These are phyloP conservation scores for Trichoderma pleuroti DNA, from an alignment of 2,329 filamentous ascomycete species.

Conservation along the genomic window DNA sequence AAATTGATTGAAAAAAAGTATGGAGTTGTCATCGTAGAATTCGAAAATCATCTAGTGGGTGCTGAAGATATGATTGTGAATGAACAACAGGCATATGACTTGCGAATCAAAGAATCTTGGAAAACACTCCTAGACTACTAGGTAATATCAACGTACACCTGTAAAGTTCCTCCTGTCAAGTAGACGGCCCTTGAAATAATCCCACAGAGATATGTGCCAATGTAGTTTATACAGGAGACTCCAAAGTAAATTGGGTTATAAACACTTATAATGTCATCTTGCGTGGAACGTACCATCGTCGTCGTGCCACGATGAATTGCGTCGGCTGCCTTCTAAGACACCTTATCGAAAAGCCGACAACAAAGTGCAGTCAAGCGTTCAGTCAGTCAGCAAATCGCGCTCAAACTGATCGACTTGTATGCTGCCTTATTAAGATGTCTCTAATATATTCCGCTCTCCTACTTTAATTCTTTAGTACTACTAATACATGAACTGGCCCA, in stretches of 20 bases:
- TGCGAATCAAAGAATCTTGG: too few relatives aligned
- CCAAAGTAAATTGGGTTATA: too few relatives aligned
- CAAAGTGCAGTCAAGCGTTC: background rate
- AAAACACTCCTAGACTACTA: too few relatives aligned
- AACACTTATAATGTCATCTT: too few relatives aligned
- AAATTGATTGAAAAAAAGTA: background rate
- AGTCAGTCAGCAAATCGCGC: background rate
- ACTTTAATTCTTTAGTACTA: background rate
- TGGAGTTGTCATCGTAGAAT: background rate
- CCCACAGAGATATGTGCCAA: too few relatives aligned
- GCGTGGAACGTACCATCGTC: too few relatives aligned
- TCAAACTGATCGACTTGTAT: background rate
- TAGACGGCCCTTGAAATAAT: too few relatives aligned
- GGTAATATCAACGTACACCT: too few relatives aligned
- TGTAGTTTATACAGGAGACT: too few relatives aligned
- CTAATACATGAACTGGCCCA: background rate
- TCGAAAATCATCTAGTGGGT: background rate
- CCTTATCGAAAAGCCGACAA: background rate
- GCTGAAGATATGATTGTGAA: background rate
- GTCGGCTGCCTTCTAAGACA: background rate
- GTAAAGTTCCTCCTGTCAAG: too few relatives aligned
- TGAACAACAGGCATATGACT: too few relatives aligned
- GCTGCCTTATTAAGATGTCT: background rate
- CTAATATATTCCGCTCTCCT: background rate
- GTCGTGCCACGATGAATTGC: background rate